A percentile compares a stretch with the other conserved stretches of the same genome.
phyloP scores from a whole-genome alignment of 768 basidiomycete genomes.

The Collybiopsis confluens region DNA sequence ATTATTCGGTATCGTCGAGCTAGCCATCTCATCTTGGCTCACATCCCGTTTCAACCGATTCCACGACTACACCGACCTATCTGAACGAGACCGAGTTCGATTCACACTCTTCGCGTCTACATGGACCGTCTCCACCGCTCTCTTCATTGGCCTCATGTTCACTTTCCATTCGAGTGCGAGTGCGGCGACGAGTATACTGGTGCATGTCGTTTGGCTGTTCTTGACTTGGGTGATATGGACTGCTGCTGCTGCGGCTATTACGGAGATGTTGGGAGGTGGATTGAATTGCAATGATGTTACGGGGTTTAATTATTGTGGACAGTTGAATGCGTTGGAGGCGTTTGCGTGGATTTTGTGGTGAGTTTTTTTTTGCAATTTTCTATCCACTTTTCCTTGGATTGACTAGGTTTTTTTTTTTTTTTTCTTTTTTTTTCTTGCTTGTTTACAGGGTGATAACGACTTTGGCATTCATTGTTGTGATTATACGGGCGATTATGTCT shows the following conservation, averaged over 20 bases:
- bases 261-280: constrained; percentile 61
- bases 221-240: constrained; percentile 55
- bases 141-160: constrained; percentile 53
- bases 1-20: constrained; percentile 11
- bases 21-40: constrained; percentile 72
- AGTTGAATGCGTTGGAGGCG: constrained; percentile 69
- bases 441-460: constrained; percentile 58
- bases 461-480: constrained; percentile 51
- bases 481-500: constrained; percentile 56
- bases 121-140: constrained; percentile 62
- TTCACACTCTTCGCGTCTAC: constrained; percentile 67
- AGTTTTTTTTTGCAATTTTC: not conserved
- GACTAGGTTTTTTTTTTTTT: too few relatives aligned
- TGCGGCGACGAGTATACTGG: constrained; percentile 54
- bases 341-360: constrained; percentile 78
- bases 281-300: constrained; percentile 50
- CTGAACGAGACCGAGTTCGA: constrained; percentile 58
- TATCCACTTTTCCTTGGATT: not conserved
- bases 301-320: constrained; percentile 61
- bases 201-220: constrained; percentile 43
- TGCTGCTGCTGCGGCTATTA: constrained; percentile 68
- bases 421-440: not conserved
- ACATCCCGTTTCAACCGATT: constrained; percentile 53
- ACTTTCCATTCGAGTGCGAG: constrained; percentile 38
- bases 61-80: constrained; percentile 43